Conservation (phyloP, 2,329 filamentous ascomycete genomes). For the Beauveria bassiana region DNA sequence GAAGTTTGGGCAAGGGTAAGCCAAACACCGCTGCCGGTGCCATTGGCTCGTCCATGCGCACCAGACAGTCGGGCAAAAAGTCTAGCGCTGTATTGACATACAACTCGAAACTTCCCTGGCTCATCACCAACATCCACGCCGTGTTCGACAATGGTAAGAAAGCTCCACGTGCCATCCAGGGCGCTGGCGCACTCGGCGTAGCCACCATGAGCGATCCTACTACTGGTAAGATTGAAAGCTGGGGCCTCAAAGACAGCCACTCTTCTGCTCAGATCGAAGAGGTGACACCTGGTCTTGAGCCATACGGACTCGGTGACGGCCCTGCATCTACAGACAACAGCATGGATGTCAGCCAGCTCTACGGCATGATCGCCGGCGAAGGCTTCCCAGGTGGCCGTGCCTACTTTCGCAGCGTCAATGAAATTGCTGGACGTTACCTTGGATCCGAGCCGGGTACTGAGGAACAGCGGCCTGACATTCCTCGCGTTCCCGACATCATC, state of each 20-base stretch:
- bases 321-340: slow-evolving; percentile 74
- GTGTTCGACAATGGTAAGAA: slow-evolving; percentile 67
- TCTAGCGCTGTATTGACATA: slow-evolving; percentile 73
- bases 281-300: slow-evolving; percentile 61
- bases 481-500: slow-evolving; percentile 59
- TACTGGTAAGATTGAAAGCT: slow-evolving; percentile 67
- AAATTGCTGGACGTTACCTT: slow-evolving; percentile 71
- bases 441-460: slow-evolving; percentile 51
- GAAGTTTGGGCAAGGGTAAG: slow-evolving; percentile 75
- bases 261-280: slow-evolving; percentile 72
- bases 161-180: slow-evolving; percentile 73
- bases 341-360: slow-evolving; percentile 83
- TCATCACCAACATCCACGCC: slow-evolving; percentile 73
- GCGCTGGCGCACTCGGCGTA: slow-evolving; percentile 67
- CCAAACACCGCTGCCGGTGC: slow-evolving; percentile 51
- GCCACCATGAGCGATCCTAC: slow-evolving; percentile 77
- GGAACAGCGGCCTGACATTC: slow-evolving; percentile 64
- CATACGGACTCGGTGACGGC: slow-evolving; percentile 72
- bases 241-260: slow-evolving; percentile 72
- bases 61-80: slow-evolving; percentile 50
- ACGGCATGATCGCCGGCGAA: slow-evolving; percentile 78
- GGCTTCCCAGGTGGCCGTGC: slow-evolving; percentile 75
- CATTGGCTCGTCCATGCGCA: slow-evolving; percentile 43
- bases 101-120: slow-evolving; percentile 72
- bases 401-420: slow-evolving; percentile 67